phyloP scores from a whole-genome alignment of 2,329 filamentous ascomycete genomes.

The Ophiognomonia clavigignenti-juglandacearum region DNA sequence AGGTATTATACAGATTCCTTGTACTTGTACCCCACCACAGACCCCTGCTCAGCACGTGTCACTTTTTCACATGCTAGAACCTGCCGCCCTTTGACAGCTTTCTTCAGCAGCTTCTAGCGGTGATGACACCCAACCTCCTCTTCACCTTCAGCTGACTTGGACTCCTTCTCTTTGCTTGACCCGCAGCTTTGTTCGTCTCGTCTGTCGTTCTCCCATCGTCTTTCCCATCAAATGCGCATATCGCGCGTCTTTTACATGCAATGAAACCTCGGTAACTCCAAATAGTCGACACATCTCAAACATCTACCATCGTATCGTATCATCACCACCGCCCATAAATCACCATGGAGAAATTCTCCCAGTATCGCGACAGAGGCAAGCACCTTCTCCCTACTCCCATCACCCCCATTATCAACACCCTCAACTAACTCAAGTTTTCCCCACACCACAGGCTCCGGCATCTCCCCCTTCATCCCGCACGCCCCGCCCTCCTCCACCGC shows the following conservation, averaged over 20 bases:
- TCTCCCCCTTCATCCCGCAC: slow-evolving; percentile 90
- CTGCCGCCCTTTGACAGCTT: neutral
- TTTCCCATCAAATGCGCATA: neutral
- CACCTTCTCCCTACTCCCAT: slow-evolving; percentile 2
- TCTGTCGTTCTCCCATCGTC: neutral
- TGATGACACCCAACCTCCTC: neutral
- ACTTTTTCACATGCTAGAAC: slow-evolving; percentile 4
- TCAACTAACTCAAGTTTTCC: neutral
- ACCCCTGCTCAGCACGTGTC: too few species aligned
- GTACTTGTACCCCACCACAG: too few species aligned
- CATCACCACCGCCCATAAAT: neutral
- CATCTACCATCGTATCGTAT: neutral
- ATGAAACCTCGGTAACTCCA: neutral
- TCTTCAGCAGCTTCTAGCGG: neutral
- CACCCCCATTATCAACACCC: neutral
- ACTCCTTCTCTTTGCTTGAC: neutral
- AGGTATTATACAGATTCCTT: too few species aligned
- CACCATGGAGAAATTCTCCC: slow-evolving; percentile 88
- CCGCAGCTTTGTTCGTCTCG: neutral
- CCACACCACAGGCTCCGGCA: slow-evolving; percentile 73
- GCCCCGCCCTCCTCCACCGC: slow-evolving; percentile 59
- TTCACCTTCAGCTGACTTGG: neutral
- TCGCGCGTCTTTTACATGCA: neutral
- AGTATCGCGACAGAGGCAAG: slow-evolving; percentile 83
- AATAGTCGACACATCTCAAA: neutral